phyloP scores from a whole-genome alignment of 768 basidiomycete genomes.

The Naganishia vishniacii region DNA sequence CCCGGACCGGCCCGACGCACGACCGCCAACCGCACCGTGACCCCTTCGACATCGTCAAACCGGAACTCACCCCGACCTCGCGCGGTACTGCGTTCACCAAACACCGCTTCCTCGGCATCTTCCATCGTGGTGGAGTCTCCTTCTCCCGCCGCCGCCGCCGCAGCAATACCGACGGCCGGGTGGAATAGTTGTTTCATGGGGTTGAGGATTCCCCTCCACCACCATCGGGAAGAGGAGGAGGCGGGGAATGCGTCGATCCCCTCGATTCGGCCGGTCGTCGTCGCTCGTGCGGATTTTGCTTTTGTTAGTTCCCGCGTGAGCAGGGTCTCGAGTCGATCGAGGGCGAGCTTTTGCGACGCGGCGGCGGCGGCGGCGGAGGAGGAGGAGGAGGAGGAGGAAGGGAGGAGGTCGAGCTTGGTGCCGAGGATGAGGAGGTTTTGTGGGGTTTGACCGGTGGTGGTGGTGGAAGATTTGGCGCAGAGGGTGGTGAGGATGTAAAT shows the following conservation, averaged over 20 bases:
- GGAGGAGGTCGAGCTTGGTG: constrained; percentile 44
- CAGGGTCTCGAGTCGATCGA: constrained; percentile 36
- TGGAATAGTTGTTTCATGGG: constrained; percentile 31
- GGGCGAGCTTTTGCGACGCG: constrained; percentile 30
- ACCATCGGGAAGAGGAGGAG: too few species aligned
- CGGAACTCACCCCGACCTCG: too few species aligned
- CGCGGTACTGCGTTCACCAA: constrained; percentile 41
- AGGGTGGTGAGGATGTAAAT: constrained; percentile 37
- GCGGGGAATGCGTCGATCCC: constrained; percentile 31
- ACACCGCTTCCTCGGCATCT: constrained; percentile 41
- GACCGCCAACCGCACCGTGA: constrained; percentile 39
- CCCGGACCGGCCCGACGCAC: constrained; percentile 6
- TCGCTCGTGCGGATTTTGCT: constrained; percentile 37
- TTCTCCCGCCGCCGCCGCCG: constrained; percentile 24
- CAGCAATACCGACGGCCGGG: constrained; percentile 26
- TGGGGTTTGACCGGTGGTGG: too few species aligned
- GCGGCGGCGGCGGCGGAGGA: constrained; percentile 20
- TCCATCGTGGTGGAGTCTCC: too few species aligned
- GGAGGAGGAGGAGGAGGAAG: constrained; percentile 29
- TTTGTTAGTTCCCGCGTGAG: constrained; percentile 44
- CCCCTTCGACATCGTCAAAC: constrained; percentile 46
- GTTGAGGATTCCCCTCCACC: not conserved
- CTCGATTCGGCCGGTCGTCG: constrained; percentile 39
- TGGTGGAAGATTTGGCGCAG: constrained; percentile 24
- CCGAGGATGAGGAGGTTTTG: constrained; percentile 43